These are phyloP conservation scores for Teratosphaeria zuluensis DNA, from an alignment of 2,329 filamentous ascomycete species.

Conservation along the genomic window DNA sequence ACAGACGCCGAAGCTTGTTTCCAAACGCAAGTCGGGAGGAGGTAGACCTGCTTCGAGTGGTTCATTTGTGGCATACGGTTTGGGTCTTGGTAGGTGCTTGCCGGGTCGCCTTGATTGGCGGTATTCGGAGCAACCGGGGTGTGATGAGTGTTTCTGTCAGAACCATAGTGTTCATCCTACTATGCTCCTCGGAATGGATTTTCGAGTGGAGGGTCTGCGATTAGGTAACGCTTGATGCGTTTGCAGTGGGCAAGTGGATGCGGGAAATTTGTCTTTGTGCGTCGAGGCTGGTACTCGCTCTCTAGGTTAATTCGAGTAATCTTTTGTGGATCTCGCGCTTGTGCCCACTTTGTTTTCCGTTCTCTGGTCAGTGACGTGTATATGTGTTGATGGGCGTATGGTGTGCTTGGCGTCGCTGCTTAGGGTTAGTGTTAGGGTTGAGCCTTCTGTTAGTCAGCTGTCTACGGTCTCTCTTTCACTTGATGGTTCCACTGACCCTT, in stretches of 20 bases:
- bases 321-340: not conserved
- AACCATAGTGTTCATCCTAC: constrained; percentile 21
- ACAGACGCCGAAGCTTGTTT: constrained; percentile 19
- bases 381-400: too few relatives aligned
- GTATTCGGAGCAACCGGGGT: constrained; percentile 3
- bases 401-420: too few relatives aligned
- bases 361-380: too few relatives aligned
- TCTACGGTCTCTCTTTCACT: too few relatives aligned
- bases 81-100: constrained; percentile 1
- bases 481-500: too few relatives aligned
- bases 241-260: not conserved
- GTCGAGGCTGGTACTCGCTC: not conserved
- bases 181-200: constrained; percentile 11
- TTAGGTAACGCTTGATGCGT: constrained; percentile 5
- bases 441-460: too few relatives aligned
- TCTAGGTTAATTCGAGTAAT: not conserved
- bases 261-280: not conserved
- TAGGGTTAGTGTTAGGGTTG: not conserved
- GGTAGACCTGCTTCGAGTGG: constrained; percentile 26
- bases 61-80: not conserved
- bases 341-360: not conserved
- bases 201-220: constrained; percentile 5
- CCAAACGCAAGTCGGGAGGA: constrained; percentile 25
- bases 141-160: constrained; percentile 6
- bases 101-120: constrained; percentile 16